These are phyloP conservation scores for Nicotiana obtusifolia DNA, from an alignment of 257 asterid species.

Conservation along the genomic window DNA sequence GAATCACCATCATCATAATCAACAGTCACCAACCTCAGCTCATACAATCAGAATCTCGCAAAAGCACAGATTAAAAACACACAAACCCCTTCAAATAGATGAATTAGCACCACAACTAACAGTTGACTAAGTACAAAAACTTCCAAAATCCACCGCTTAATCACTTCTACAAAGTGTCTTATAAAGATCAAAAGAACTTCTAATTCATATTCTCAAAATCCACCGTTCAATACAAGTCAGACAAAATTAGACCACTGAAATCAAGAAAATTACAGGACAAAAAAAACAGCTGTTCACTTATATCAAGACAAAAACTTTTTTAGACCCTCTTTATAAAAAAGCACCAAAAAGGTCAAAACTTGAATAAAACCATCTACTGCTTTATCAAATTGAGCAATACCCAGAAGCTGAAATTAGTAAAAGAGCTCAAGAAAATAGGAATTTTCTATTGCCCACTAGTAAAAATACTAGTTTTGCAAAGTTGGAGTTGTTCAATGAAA, in stretches of 20 bases:
- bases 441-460: constrained; percentile 16
- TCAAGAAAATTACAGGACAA: constrained; percentile 18
- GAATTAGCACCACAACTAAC: constrained; percentile 3
- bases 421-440: not conserved
- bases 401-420: constrained; percentile 16
- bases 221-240: constrained; percentile 37
- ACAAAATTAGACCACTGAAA: constrained; percentile 20
- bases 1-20: constrained; percentile 26
- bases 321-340: constrained; percentile 15
- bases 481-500: not conserved
- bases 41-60: not conserved
- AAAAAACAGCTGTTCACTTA: not conserved
- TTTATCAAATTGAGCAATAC: constrained; percentile 22
- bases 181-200: constrained; percentile 19
- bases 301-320: not conserved
- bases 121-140: constrained; percentile 7
- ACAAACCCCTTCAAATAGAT: constrained; percentile 6
- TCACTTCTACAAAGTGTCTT: not conserved
- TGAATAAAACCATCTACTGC: constrained; percentile 5
- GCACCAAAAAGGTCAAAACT: constrained; percentile 10
- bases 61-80: not conserved
- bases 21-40: constrained; percentile 23
- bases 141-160: constrained; percentile 18
- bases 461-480: constrained; percentile 11
- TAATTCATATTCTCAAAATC: constrained; percentile 8